Evolutionary conservation across 805 yeast genomes (phyloP), one percentile per base, ranked within the genome.

Genomic region (Clavispora fructus): DNA sequence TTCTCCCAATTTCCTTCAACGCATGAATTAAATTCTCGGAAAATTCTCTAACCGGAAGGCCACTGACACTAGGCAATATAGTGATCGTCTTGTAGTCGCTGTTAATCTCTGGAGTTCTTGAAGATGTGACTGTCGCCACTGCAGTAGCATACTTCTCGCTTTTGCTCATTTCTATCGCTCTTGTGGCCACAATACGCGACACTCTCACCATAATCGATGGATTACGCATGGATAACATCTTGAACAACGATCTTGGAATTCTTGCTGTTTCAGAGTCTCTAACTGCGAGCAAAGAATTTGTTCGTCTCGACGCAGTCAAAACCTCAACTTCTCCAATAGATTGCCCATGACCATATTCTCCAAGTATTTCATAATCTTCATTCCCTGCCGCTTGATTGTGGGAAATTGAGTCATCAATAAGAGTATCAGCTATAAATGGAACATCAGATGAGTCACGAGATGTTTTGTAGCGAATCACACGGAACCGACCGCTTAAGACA

Each of bases 271-370:
- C 99, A 0, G 97, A 86, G 54, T 92, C 98, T 59, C 99, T 74
- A 0, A 92, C 87, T 0, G 98, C 96, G 35, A 88, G 80, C 52
- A 86, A 76, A 0, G 91, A 82, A 41, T 75, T 75, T 3, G 80
- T 75, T 60, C 95, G 77, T 46, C 82, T 75, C 10, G 85, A 77
- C 11, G 89, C 89, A 0, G 95, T 89, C 50, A 92, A 72, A 3
- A 92, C 97, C 63, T 92, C 99, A 8, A 94, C 85, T 64, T 92
- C 98, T 4, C 98, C 99, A 49, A 94, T 78, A 35, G 96, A 86
- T 56, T 89, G 95, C 7, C 97, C 97, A 62, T 90, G 96, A 1
- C 97, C 96, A 58, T 81, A 83, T 60, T 92, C 99, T 2, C 85
- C 87, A 13, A 83, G 55, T 1, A 81, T 68, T 31, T 63, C 68